phyloP scores from a whole-genome alignment of 768 basidiomycete species.

The Lactarius pseudohatsudake region DNA sequence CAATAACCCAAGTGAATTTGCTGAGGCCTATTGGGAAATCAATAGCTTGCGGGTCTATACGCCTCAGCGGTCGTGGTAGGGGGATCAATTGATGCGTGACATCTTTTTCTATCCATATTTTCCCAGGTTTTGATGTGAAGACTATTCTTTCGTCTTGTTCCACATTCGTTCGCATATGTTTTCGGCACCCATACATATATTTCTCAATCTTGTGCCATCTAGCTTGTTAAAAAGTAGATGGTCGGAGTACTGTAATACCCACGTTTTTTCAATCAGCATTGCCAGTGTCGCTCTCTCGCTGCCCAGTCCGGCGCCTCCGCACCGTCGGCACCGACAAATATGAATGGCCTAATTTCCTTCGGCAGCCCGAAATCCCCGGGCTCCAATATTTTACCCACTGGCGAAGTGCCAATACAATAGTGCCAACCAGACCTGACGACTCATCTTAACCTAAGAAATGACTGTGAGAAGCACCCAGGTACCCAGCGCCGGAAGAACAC shows the following conservation, averaged over 20 bases:
- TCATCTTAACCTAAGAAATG: no score
- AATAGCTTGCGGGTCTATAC: conserved; percentile 59
- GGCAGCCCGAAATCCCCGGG: background rate
- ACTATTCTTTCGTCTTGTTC: background rate
- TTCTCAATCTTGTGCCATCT: background rate
- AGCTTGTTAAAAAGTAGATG: background rate
- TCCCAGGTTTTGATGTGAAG: background rate
- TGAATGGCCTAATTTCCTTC: background rate
- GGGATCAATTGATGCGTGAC: background rate
- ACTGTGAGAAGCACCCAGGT: no score
- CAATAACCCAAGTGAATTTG: conserved; percentile 57
- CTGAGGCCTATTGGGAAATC: conserved; percentile 69
- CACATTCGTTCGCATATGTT: conserved; percentile 3
- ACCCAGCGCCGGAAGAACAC: no score
- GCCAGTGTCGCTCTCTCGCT: no score
- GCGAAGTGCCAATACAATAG: background rate
- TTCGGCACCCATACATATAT: background rate
- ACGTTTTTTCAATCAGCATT: background rate
- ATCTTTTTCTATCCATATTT: background rate
- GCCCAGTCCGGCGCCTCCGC: background rate
- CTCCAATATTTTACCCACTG: background rate
- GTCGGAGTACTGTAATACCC: background rate
- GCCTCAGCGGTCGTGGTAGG: conserved; percentile 17
- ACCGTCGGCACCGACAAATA: background rate
- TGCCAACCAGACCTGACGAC: no score